A percentile compares a stretch with the other conserved stretches of the same genome.
Evolutionary conservation across 208 protist species (phyloP).

Genomic region (Lotmaria passim): DNA sequence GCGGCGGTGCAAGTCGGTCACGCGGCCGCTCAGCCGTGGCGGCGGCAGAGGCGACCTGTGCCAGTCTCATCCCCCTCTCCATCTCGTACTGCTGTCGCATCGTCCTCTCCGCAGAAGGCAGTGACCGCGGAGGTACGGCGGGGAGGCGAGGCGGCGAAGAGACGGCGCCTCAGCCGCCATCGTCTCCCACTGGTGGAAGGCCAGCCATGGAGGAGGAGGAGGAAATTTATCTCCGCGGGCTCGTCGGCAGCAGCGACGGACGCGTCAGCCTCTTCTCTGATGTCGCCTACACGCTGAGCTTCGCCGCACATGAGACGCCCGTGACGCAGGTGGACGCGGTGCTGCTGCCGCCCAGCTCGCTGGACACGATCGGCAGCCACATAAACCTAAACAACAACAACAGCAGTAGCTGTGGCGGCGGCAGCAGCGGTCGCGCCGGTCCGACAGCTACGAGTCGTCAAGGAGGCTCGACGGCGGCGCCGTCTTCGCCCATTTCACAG

Average conservation of each 20-base stretch:
- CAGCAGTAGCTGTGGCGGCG: background rate
- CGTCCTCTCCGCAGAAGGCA: background rate
- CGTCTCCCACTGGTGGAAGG: no score
- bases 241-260: conserved; percentile 76
- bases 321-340: conserved; percentile 63
- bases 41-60: conserved; percentile 45
- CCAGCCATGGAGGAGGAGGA: no score
- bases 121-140: background rate
- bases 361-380: background rate
- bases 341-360: conserved; percentile 26
- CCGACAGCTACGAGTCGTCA: background rate
- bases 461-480: background rate
- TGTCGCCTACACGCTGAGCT: conserved; percentile 68
- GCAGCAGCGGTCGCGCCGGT: background rate
- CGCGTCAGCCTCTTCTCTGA: conserved; percentile 83
- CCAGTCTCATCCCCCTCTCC: conserved; percentile 62
- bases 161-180: no score
- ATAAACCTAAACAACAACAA: background rate
- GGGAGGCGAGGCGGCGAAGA: background rate
- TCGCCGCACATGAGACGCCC: conserved; percentile 68
- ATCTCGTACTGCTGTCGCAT: conserved; percentile 58
- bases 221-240: conserved; percentile 59
- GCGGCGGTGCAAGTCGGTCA: no score
- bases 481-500: background rate
- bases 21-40: background rate